Percentiles rank a stretch among this genome's conserved stretches.
Conservation (phyloP, 495 filamentous ascomycete species). For the Halenospora varia region DNA sequence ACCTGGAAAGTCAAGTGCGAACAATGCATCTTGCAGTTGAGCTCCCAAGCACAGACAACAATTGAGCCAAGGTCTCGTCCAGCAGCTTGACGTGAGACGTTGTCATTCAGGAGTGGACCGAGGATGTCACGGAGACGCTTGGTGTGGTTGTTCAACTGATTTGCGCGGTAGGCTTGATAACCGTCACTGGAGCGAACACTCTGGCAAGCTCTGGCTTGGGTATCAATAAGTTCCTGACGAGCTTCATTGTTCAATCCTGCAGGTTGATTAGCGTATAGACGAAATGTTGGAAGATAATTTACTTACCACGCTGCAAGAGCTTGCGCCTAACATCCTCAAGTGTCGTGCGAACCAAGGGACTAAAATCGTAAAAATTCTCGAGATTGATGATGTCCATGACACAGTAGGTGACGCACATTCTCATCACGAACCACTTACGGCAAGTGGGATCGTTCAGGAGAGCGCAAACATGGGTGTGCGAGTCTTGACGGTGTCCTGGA, state of each 20-base stretch:
- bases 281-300: neutral
- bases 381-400: constrained; percentile 21
- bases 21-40: constrained; percentile 27
- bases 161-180: constrained; percentile 20
- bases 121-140: constrained; percentile 26
- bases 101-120: constrained; percentile 23
- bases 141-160: constrained; percentile 21
- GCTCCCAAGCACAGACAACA: constrained; percentile 24
- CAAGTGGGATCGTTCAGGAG: constrained; percentile 25
- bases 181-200: constrained; percentile 10
- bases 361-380: constrained; percentile 25
- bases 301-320: constrained; percentile 14
- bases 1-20: constrained; percentile 28
- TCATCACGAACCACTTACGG: constrained; percentile 27
- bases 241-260: constrained; percentile 22
- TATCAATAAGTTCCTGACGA: constrained; percentile 27
- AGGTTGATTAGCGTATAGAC: no score
- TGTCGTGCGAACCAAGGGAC: neutral
- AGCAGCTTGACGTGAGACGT: constrained; percentile 13
- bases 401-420: constrained; percentile 30
- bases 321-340: constrained; percentile 22
- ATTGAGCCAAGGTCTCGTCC: constrained; percentile 27
- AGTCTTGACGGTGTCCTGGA: constrained; percentile 15
- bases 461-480: constrained; percentile 18
- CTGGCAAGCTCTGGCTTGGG: constrained; percentile 16